Evolutionary conservation across 208 protist genomes (phyloP).

Genomic region (Trypanosoma brucei): DNA sequence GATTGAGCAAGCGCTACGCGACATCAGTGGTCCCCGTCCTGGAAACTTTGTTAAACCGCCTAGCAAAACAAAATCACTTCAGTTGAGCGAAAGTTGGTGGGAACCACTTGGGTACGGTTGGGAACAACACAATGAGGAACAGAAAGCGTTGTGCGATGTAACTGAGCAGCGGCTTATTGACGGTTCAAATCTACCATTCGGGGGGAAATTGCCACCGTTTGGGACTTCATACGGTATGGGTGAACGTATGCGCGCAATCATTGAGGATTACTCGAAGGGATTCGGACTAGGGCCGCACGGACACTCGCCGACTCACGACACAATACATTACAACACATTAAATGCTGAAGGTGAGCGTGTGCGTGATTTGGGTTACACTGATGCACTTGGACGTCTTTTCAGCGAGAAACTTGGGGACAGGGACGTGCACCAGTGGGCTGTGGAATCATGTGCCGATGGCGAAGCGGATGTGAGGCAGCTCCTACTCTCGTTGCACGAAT

Average conservation of each 20-base stretch:
- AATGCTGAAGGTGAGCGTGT: constrained; percentile 46
- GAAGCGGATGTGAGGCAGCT: constrained; percentile 56
- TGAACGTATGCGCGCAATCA: constrained; percentile 79
- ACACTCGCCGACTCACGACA: constrained; percentile 69
- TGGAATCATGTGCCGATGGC: constrained; percentile 42
- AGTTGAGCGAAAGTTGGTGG: constrained; percentile 86
- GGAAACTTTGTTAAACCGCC: constrained; percentile 86
- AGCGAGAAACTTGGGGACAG: constrained; percentile 65
- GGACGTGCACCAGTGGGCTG: constrained; percentile 62
- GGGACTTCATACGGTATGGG: constrained; percentile 82
- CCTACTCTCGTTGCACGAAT: constrained; percentile 78
- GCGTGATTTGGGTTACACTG: constrained; percentile 46
- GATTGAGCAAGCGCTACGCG: constrained; percentile 86
- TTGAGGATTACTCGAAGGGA: constrained; percentile 70
- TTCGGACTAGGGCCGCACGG: constrained; percentile 84
- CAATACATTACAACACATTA: constrained; percentile 55
- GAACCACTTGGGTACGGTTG: constrained; percentile 69
- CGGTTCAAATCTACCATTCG: constrained; percentile 60
- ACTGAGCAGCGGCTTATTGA: constrained; percentile 74
- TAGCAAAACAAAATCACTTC: constrained; percentile 53
- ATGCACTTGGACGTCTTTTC: constrained; percentile 76
- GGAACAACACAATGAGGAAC: constrained; percentile 75
- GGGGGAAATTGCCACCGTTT: constrained; percentile 71
- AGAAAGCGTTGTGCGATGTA: constrained; percentile 54
- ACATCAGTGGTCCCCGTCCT: constrained; percentile 82